Evolutionary conservation across 768 basidiomycete species (phyloP).

Genomic region (Tubosaeta sp.): DNA sequence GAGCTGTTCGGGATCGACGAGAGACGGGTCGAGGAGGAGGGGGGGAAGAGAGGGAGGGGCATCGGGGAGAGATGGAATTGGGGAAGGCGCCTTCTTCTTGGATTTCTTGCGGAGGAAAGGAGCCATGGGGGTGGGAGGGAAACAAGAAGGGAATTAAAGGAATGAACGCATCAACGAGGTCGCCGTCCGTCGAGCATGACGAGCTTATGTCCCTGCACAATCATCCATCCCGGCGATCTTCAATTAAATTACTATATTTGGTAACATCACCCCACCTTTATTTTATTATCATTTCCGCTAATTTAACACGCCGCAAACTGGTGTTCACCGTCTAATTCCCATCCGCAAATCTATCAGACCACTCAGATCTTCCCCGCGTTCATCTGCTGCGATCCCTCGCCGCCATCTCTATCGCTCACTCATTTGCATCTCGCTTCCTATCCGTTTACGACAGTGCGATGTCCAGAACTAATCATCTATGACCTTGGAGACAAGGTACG

Average conservation of each 20-base stretch:
- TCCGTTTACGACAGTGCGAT: conserved; percentile 3
- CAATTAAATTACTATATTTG: background rate
- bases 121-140: conserved; percentile 35
- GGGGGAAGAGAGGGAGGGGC: conserved; percentile 35
- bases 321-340: background rate
- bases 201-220: background rate
- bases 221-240: background rate
- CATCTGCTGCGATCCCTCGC: background rate
- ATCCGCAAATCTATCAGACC: background rate
- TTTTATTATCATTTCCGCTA: background rate
- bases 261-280: background rate
- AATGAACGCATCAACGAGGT: background rate
- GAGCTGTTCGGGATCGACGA: conserved; percentile 22
- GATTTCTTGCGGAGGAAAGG: conserved; percentile 53
- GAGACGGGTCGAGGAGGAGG: conserved; percentile 37
- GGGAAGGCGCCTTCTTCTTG: conserved; percentile 2
- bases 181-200: background rate
- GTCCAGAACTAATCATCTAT: conserved; percentile 18
- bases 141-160: background rate
- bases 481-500: conserved; percentile 29
- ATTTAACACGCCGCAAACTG: background rate
- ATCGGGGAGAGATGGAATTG: conserved; percentile 3
- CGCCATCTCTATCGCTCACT: background rate
- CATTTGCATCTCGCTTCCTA: too few species aligned
- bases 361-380: background rate